Conservation (phyloP, 2,329 filamentous ascomycete genomes). For the Fusarium humuli region DNA sequence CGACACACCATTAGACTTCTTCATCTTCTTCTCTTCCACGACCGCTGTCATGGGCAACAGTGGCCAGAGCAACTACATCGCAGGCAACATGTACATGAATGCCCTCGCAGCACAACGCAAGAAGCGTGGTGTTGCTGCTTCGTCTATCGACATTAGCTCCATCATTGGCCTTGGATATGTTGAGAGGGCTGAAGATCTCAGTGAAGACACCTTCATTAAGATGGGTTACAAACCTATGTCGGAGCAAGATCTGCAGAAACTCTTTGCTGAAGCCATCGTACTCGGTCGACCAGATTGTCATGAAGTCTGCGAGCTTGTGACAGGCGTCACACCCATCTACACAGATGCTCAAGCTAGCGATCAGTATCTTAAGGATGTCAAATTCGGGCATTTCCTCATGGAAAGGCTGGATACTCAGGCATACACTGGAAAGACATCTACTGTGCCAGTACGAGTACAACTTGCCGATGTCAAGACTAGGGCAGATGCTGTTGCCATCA, state of each 20-base stretch:
- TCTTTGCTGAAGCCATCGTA: neutral
- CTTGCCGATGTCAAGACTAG: neutral
- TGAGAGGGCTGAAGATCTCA: neutral
- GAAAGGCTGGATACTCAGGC: neutral
- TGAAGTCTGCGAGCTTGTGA: neutral
- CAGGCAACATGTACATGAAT: slow-evolving; percentile 1
- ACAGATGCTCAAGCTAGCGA: neutral
- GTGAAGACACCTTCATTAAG: neutral
- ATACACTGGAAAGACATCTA: neutral
- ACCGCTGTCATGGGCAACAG: neutral
- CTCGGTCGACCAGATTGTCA: neutral
- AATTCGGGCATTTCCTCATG: neutral
- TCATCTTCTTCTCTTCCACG: slow-evolving; percentile 2
- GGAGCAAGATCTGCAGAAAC: neutral
- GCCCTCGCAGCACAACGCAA: neutral
- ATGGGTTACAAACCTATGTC: neutral
- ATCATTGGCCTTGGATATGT: neutral
- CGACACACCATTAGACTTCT: neutral
- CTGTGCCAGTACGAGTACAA: neutral
- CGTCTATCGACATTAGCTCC: neutral
- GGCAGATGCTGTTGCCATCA: neutral
- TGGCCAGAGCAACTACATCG: slow-evolving; percentile 6
- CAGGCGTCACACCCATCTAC: neutral
- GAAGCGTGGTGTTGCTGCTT: neutral
- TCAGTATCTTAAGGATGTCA: neutral